phyloP scores from a whole-genome alignment of 192 early-diverging fungal genomes.

The Podila epicladia region DNA sequence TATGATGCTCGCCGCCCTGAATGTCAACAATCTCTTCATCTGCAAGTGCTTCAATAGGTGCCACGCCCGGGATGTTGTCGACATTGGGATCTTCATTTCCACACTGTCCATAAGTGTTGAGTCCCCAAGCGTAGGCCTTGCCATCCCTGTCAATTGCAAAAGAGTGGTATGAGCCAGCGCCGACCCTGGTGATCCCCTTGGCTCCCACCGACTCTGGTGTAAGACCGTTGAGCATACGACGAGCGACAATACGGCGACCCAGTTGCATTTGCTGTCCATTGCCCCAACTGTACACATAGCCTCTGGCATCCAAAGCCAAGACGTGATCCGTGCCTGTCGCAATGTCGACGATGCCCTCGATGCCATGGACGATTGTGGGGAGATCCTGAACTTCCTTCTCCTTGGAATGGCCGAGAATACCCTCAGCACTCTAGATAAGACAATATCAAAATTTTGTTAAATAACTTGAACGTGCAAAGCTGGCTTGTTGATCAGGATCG shows the following conservation, averaged over 20 bases:
- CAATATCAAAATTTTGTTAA: not conserved
- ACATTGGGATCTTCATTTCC: conserved; percentile 59
- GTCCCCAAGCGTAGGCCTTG: conserved; percentile 82
- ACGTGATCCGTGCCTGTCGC: conserved; percentile 89
- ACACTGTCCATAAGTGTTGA: conserved; percentile 93
- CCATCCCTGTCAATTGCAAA: conserved; percentile 79
- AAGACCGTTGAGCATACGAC: conserved; percentile 74
- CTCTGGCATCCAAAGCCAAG: conserved; percentile 74
- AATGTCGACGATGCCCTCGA: conserved; percentile 77
- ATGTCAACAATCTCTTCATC: conserved; percentile 63
- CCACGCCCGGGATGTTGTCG: conserved; percentile 64
- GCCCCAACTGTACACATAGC: conserved; percentile 90
- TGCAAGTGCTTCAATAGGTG: conserved; percentile 61
- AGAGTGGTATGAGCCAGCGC: conserved; percentile 85
- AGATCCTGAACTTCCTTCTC: conserved; percentile 69
- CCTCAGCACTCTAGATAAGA: conserved; percentile 72
- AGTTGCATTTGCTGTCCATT: conserved; percentile 90
- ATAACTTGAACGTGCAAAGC: not conserved
- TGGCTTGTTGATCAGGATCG: not conserved
- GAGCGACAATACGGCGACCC: conserved; percentile 81
- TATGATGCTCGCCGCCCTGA: conserved; percentile 89
- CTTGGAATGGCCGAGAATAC: conserved; percentile 85
- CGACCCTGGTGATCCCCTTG: conserved; percentile 70
- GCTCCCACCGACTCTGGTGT: conserved; percentile 63
- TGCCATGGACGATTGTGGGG: conserved; percentile 64